Evolutionary conservation across 2,329 filamentous ascomycete species (phyloP).

Genomic region (Cytospora schulzeri): DNA sequence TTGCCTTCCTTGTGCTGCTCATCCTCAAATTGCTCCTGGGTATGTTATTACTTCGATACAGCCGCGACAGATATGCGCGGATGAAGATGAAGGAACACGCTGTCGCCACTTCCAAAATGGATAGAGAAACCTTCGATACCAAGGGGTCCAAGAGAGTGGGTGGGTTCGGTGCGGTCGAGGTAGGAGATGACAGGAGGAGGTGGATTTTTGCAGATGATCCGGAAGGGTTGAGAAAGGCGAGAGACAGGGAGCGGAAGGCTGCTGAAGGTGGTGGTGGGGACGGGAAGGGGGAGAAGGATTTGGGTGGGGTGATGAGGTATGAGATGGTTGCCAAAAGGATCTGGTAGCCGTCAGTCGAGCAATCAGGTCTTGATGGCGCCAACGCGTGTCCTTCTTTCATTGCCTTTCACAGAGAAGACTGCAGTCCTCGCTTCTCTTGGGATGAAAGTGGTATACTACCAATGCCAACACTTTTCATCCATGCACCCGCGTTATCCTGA

Average conservation of each 20-base stretch:
- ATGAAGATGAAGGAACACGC: conserved; percentile 74
- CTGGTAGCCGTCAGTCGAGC: conserved; percentile 61
- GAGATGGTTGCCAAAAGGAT: conserved; percentile 97
- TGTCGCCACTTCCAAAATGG: conserved; percentile 48
- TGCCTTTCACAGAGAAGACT: too few relatives aligned
- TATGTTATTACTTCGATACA: conserved; percentile 80
- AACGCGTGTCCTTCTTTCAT: too few relatives aligned
- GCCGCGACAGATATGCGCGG: conserved; percentile 73
- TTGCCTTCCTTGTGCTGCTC: conserved; percentile 81
- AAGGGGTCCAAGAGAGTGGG: conserved; percentile 72
- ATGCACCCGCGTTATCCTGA: too few relatives aligned
- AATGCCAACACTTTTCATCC: background rate
- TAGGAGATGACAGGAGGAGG: conserved; percentile 81
- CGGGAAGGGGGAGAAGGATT: conserved; percentile 57
- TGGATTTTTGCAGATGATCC: conserved; percentile 87
- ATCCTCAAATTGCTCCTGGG: conserved; percentile 84
- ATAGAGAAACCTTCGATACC: conserved; percentile 62
- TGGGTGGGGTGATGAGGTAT: conserved; percentile 74
- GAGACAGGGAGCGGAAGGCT: conserved; percentile 64
- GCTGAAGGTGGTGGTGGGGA: conserved; percentile 48
- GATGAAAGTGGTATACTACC: background rate
- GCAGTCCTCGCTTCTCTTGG: background rate
- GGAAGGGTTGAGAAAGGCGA: conserved; percentile 65
- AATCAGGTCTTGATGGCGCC: too few relatives aligned
- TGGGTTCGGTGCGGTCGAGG: conserved; percentile 82